Evolutionary conservation across 1,139 yeast species (phyloP).

Genomic region (Blastobotrys petasosporus): DNA sequence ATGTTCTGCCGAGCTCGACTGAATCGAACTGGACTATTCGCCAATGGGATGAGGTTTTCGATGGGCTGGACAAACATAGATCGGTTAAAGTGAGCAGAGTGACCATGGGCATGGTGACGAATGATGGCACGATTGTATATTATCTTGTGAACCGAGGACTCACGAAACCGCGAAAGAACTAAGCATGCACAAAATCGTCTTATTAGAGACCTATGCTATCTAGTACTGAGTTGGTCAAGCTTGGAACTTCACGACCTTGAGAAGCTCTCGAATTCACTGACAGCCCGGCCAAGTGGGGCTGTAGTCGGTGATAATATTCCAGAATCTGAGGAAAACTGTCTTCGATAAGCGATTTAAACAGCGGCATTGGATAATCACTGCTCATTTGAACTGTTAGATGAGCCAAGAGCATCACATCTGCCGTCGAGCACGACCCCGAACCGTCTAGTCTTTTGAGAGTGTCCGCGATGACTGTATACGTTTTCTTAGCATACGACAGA

Average conservation of each 20-base stretch:
- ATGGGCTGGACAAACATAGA: slow-evolving; percentile 23
- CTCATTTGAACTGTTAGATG: slow-evolving; percentile 24
- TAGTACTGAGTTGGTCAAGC: slow-evolving; percentile 1
- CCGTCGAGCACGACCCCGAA: slow-evolving; percentile 1
- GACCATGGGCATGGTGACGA: slow-evolving; percentile 51
- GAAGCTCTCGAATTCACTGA: neutral
- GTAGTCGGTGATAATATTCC: neutral
- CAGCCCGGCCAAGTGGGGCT: neutral
- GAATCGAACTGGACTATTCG: slow-evolving; percentile 31
- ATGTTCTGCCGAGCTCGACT: slow-evolving; percentile 29
- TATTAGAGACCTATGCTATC: neutral
- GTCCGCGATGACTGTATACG: slow-evolving; percentile 30
- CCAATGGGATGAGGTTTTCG: slow-evolving; percentile 31
- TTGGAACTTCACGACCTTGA: slow-evolving; percentile 7
- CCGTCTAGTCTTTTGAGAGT: neutral
- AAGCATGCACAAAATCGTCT: neutral
- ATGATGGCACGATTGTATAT: slow-evolving; percentile 64
- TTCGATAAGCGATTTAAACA: slow-evolving; percentile 19
- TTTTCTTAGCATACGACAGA: slow-evolving; percentile 38
- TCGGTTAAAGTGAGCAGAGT: slow-evolving; percentile 38
- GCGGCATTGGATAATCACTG: slow-evolving; percentile 21
- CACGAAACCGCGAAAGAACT: slow-evolving; percentile 52
- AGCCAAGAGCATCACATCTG: slow-evolving; percentile 27
- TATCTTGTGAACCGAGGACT: slow-evolving; percentile 60
- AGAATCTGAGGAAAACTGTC: slow-evolving; percentile 21